Evolutionary conservation across 768 basidiomycete genomes (phyloP).

Genomic region (Gelatoporia subvermispora): DNA sequence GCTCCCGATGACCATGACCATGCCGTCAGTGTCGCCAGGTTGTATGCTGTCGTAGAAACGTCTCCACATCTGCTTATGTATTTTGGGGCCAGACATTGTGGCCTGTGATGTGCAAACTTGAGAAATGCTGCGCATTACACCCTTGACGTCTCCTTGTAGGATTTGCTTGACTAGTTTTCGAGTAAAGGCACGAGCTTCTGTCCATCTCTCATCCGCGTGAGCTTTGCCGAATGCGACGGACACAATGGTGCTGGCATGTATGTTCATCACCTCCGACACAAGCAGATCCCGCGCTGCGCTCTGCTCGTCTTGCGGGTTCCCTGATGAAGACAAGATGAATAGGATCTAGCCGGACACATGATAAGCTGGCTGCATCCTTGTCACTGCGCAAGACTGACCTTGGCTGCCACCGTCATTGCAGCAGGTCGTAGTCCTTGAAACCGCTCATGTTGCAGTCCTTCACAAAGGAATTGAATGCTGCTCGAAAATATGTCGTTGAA

Average conservation of each 20-base stretch:
- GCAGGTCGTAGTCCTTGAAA: conserved; percentile 55
- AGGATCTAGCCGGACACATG: conserved; percentile 25
- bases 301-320: conserved; percentile 24
- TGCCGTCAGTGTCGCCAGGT: conserved; percentile 52
- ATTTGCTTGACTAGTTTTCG: conserved; percentile 35
- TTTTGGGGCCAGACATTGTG: conserved; percentile 23
- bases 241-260: conserved; percentile 45
- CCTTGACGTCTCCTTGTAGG: conserved; percentile 30
- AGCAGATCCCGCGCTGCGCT: conserved; percentile 22
- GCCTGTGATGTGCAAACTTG: conserved; percentile 22
- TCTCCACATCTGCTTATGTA: conserved; percentile 65
- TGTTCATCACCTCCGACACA: conserved; percentile 38
- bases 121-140: conserved; percentile 26
- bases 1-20: conserved; percentile 53
- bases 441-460: conserved; percentile 76
- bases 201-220: conserved; percentile 38
- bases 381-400: conserved; percentile 40
- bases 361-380: neutral
- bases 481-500: conserved; percentile 60
- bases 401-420: conserved; percentile 54
- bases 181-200: conserved; percentile 33
- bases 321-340: conserved; percentile 24
- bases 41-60: conserved; percentile 56
- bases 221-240: conserved; percentile 40
- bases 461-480: conserved; percentile 69